A percentile compares a stretch with the other conserved stretches of the same genome.
These are phyloP conservation scores for Drechslerella stenobrocha DNA, from an alignment of 2,329 filamentous ascomycete species.

Conservation along the genomic window DNA sequence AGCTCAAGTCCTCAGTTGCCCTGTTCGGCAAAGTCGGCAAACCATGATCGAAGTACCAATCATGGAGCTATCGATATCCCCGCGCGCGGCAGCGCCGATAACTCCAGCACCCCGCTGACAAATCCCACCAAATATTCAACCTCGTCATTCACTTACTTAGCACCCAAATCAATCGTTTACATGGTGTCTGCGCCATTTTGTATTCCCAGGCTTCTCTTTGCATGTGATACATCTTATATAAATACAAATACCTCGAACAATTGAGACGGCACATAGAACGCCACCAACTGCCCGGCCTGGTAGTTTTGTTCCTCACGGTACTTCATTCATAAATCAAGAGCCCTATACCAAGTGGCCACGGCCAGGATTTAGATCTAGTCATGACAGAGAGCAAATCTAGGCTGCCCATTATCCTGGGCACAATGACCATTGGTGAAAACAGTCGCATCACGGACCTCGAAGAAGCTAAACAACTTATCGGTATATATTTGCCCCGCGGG, in stretches of 20 bases:
- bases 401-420: slow-evolving; percentile 39
- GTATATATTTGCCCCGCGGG: slow-evolving; percentile 2
- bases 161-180: not conserved
- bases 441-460: slow-evolving; percentile 31
- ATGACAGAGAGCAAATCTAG: slow-evolving; percentile 36
- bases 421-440: slow-evolving; percentile 42
- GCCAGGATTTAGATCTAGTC: not conserved
- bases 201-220: not conserved
- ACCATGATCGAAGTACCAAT: not conserved
- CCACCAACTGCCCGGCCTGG: too few species aligned
- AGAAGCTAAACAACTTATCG: slow-evolving; percentile 30
- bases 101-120: not conserved
- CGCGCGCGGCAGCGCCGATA: slow-evolving; percentile 1
- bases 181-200: not conserved
- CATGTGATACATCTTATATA: too few species aligned
- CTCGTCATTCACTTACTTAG: not conserved
- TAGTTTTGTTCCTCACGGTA: too few species aligned
- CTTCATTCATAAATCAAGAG: too few species aligned
- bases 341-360: too few species aligned
- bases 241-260: too few species aligned
- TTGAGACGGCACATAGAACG: too few species aligned
- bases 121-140: not conserved
- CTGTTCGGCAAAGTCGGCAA: not conserved
- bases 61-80: not conserved
- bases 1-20: too few species aligned